Evolutionary conservation across 2,329 filamentous ascomycete genomes (phyloP), one percentile per base, ranked within the genome.

Genomic region (Epichloe elymi): DNA sequence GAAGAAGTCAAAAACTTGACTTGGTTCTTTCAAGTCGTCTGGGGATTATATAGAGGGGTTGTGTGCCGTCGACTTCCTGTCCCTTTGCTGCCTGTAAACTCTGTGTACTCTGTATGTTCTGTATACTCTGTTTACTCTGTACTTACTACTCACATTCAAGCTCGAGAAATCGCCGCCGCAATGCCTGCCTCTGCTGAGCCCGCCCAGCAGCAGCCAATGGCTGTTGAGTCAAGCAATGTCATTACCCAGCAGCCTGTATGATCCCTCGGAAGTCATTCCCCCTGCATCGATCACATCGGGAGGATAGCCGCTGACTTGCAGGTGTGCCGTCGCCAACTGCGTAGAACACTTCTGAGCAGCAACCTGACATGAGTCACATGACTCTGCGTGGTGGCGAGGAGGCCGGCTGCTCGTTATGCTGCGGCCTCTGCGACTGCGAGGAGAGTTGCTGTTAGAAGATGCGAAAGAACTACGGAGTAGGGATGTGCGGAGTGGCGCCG

Each of bases 331-430:
- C 33, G 6, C n/a, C 19, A 3, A 10, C 40, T 10, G 10, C 10
- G 10, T n/a, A 48, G 46, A 48, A 41, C 38, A 48, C 46, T n/a
- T 48, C 46, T 23, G 37, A 48, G 17, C 37, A 41, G 38, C 46
- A 48, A n/a, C 46, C 46, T 39, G 37, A 48, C 23, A 48, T 41
- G 46, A 41, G 8, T 35, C 38, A 48, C n/a, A 48, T 48, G 46
- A 41, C 11, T 41, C 38, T 48, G 23, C 46, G 46, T 35, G 46
- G 46, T 5, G 46, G 46, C n/a, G 46, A 39, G 23, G 46, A 48
- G 17, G 46, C 26, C 38, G 46, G 46, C n/a, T 48, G 46, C 46
- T 48, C 46, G 38, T 14, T 48, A 35, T 48, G 46, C 46, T 48
- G 46, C 11, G 46, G 46, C 19, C 38, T 48, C 23, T 48, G 46